Base-by-base conservation (phyloP, 306 rosid genomes). In the Glycyrrhiza uralensis region DNA sequence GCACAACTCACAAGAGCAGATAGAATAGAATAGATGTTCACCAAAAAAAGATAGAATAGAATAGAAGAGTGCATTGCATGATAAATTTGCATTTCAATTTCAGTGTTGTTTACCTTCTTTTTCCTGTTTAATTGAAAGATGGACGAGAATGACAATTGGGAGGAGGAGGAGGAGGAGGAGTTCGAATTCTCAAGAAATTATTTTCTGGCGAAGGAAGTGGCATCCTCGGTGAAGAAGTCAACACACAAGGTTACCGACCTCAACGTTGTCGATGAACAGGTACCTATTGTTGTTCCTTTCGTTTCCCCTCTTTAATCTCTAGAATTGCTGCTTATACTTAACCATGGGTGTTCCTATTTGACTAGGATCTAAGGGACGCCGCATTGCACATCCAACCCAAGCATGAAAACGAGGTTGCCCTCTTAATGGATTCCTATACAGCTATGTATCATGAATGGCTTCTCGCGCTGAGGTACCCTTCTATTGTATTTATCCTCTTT, bases 171-270 rank as follows among this genome's bases (percentile, higher is more conserved):
- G 5, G 93, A 79, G 0, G 92, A 74, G 12, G 88, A 85, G 66
- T 82, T 86, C 6, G 95, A 86, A 36, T 89, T 87, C 85, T 89
- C 95, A 0, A 86, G 98, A 79, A 89, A 89, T 64, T 94, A 94
- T 80, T 94, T 93, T 81, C 85, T 93, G 60, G 87, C 98, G 0
- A 93, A 91, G 82, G 98, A 91, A 80, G 49, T 75, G 36, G 80
- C 88, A 4, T 85, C 94, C 51, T 80, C 97, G 0, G 80, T 75
- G 6, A 89, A 87, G 83, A 91, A 89, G 82, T 91, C 98, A 1
- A 63, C 67, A n/a, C 77, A 32, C 47, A 91, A 87, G 64, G 83
- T 93, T 66, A 84, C 96, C 0, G 96, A 91, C 46, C 86, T 93
- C 46, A 60, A 80, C 20, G 75, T 89, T 41, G 96, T 91, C 13